Evolutionary conservation across 352 stramenopile species (phyloP), one percentile per base, ranked within the genome.

Genomic region (Stramenopiles sp.): DNA sequence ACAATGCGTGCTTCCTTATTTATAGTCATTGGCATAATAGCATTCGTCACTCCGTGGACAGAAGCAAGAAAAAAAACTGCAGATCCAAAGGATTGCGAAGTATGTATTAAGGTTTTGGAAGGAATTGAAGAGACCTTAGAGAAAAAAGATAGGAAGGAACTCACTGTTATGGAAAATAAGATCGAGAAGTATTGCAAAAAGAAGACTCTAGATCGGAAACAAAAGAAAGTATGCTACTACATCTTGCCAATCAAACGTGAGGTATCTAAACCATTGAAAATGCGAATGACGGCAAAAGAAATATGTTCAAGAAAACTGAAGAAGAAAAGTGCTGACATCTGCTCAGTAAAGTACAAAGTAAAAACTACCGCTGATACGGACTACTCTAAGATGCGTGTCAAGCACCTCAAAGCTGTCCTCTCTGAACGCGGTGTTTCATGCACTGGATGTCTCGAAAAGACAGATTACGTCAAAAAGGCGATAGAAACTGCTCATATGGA

Each of bases 321-420:
- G 56, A 77, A 83, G 47, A 85, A 83, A 48, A 63, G 68, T 0
- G 75, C 42, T 39, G 17, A 20, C 23, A 7, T 35, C 24, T 18
- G 3, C 7, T 22, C 28, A 7, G 6, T 15, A 34, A 2, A 15
- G 17, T 10, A 22, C 26, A 20, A 5, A 29, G 2, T 18, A 19
- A 4, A 1, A 3, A 19, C 2, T 29, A 10, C 50, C 78, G 71
- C 70, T 55, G 46, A 58, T n/a, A 85, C 73, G 49, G 70, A 91
- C 48, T 87, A 88, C 62, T 66, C 57, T 23, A 86, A 81, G 57
- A 52, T 91, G 50, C 68, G 71, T 43, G 73, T 91, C 22, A 86
- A 84, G 65, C 62, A 89, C 50, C 63, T 91, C 29, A 80, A 78
- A 53, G 69, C 77, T 53, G 88, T 91, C 43, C 53, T 91, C 23